Conservation (phyloP, 2,329 filamentous ascomycete genomes). For the Sclerotinia sclerotiorum region DNA sequence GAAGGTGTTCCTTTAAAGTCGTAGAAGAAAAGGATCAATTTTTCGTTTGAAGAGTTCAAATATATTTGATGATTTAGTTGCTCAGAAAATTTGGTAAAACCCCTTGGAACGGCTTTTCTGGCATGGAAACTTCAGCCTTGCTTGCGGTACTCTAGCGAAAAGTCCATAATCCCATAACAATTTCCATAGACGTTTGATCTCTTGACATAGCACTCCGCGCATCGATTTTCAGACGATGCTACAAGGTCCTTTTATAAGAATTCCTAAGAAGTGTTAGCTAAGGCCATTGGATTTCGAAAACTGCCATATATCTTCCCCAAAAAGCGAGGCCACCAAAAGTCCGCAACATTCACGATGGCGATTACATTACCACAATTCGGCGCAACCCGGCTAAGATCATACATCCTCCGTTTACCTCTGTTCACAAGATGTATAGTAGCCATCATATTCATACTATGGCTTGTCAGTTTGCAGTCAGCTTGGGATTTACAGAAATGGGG, state of each 20-base stretch:
- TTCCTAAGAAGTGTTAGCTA: constrained; percentile 3
- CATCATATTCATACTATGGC: constrained; percentile 67
- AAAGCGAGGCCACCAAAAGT: not conserved
- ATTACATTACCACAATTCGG: constrained; percentile 55
- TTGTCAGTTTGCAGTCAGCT: constrained; percentile 65
- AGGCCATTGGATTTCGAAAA: not conserved
- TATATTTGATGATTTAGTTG: not conserved
- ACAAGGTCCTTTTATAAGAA: not conserved
- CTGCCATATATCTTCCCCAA: not conserved
- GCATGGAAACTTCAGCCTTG: constrained; percentile 4
- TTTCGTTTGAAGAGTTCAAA: not conserved
- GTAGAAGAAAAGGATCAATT: not conserved
- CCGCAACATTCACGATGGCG: constrained; percentile 13
- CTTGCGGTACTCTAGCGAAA: constrained; percentile 14
- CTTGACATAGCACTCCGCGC: constrained; percentile 7
- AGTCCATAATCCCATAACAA: not conserved
- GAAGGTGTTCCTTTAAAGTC: no score
- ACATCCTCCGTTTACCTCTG: constrained; percentile 80
- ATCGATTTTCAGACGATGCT: constrained; percentile 16
- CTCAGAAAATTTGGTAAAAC: not conserved
- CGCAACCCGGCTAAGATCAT: constrained; percentile 72
- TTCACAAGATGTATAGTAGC: constrained; percentile 73
- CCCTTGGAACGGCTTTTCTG: not conserved
- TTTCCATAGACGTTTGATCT: constrained; percentile 12
- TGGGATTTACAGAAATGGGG: constrained; percentile 78